Conservation (phyloP, 306 rosid genomes). For the Citrullus mucosospermus region DNA sequence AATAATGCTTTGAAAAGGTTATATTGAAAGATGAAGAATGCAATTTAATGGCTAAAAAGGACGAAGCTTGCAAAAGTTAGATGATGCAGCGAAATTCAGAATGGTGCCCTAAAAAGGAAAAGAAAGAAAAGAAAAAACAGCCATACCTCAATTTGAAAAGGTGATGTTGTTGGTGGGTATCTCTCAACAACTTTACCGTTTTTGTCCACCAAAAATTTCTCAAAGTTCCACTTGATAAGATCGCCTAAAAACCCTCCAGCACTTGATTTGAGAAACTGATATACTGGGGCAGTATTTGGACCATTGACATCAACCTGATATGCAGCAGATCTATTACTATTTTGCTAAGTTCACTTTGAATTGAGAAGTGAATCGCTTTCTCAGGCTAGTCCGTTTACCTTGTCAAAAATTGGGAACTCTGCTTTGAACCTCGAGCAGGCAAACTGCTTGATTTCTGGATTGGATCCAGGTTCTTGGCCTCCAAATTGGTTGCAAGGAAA, state of each 20-base stretch:
- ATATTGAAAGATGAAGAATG: not conserved
- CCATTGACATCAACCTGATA: constrained; percentile 96
- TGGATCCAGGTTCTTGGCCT: constrained; percentile 91
- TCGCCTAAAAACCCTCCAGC: constrained; percentile 89
- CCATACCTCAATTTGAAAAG: constrained; percentile 90
- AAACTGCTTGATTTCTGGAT: constrained; percentile 83
- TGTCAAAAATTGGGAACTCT: constrained; percentile 88
- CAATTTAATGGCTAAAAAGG: not conserved
- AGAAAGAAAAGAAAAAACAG: not conserved
- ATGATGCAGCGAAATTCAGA: not conserved
- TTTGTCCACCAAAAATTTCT: constrained; percentile 92
- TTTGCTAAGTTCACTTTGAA: not conserved
- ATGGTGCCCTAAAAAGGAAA: not conserved
- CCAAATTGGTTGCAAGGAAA: constrained; percentile 99
- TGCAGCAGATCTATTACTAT: constrained; percentile 11
- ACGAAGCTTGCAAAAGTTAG: not conserved
- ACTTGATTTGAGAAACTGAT: constrained; percentile 81
- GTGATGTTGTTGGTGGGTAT: constrained; percentile 88
- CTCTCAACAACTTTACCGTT: constrained; percentile 92
- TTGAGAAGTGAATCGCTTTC: too few relatives aligned
- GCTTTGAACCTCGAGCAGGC: constrained; percentile 93
- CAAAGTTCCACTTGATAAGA: constrained; percentile 86
- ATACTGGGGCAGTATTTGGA: constrained; percentile 84
- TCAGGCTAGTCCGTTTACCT: constrained; percentile 32
- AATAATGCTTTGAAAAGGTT: not conserved